Percentiles rank a stretch among this genome's conserved stretches.
phyloP scores from a whole-genome alignment of 164 flowering plant genomes.

The Magnolia officinalis region DNA sequence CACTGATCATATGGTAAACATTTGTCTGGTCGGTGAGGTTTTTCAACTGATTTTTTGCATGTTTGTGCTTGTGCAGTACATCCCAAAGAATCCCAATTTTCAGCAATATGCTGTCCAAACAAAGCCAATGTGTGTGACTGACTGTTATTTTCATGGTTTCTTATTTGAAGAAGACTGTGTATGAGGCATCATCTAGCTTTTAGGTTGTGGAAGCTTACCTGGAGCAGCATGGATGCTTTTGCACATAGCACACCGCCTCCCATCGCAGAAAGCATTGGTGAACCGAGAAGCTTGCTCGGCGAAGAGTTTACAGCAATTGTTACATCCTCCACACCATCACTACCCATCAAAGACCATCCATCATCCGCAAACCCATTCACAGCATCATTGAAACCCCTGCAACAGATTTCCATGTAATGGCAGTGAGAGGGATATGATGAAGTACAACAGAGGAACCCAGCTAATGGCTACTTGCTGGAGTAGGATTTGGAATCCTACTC shows the following conservation, averaged over 20 bases:
- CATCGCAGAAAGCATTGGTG: constrained; percentile 44
- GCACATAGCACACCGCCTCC: constrained; percentile 82
- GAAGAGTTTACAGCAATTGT: constrained; percentile 65
- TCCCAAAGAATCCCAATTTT: too few species aligned
- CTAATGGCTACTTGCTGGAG: background rate
- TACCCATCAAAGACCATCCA: constrained; percentile 71
- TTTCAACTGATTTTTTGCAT: too few species aligned
- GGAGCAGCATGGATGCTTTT: constrained; percentile 79
- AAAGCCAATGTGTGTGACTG: background rate
- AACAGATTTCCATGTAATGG: constrained; percentile 2
- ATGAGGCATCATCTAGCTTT: background rate
- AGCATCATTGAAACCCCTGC: constrained; percentile 84
- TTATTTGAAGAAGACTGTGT: background rate
- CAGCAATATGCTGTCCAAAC: too few species aligned
- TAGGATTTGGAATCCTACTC: background rate
- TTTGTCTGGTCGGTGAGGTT: too few species aligned
- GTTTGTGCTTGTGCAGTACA: too few species aligned
- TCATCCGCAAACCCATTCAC: constrained; percentile 82
- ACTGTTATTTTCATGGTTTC: background rate
- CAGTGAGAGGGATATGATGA: background rate
- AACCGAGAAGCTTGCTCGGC: constrained; percentile 49
- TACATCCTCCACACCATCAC: constrained; percentile 80
- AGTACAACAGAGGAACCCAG: background rate
- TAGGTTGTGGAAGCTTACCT: constrained; percentile 31
- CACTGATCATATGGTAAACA: too few species aligned